Evolutionary conservation across 2,329 filamentous ascomycete species (phyloP), one percentile per base, ranked within the genome.

Genomic region (Monilinia fructicola): DNA sequence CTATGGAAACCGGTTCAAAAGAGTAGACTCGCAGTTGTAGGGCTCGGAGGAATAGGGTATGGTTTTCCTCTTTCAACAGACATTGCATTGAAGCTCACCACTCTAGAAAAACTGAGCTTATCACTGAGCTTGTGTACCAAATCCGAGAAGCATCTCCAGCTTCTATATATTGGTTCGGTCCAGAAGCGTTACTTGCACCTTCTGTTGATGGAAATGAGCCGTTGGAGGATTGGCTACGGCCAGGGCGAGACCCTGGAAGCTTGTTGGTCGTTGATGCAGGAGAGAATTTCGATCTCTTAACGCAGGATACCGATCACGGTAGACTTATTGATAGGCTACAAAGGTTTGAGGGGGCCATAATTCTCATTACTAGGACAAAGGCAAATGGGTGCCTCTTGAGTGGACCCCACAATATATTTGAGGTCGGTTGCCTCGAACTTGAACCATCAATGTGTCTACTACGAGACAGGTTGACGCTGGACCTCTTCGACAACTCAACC

Each of bases 31-130:
- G 71, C 69, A n/a, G 67, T 72, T 53, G 68, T 70, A 46, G 72
- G 71, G 6, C 64, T 74, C n/a, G 72, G 72, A 53, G 72, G 72
- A 28, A 69, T 70, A 58, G 72, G 72, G 71, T 72, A 66, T 52
- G 68, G 56, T 55, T 21, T 55, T 50, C 12, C 0, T 28, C 21
- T 48, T 9, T 6, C 12, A 26, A 21, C 3, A 2, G 2, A 14
- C 16, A 28, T 4, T 21, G 9, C 26, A 23, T 11, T n/a, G 18
- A 53, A 65, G 23, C 64, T 71, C 38, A 71, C 56, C 6, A 48
- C 16, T 46, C 14, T 56, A 74, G 72, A 2, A 73, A 74, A 62
- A 72, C 71, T 9, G 72, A 73, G 59, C 61, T 72, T 12, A 67
- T 70, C 2, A 67, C 70, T 14, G 72, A 74, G 60, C 71, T 74